Evolutionary conservation across 108 stramenopile species (phyloP), one percentile per base, ranked within the genome.

Genomic region (Bacterosira constricta): DNA sequence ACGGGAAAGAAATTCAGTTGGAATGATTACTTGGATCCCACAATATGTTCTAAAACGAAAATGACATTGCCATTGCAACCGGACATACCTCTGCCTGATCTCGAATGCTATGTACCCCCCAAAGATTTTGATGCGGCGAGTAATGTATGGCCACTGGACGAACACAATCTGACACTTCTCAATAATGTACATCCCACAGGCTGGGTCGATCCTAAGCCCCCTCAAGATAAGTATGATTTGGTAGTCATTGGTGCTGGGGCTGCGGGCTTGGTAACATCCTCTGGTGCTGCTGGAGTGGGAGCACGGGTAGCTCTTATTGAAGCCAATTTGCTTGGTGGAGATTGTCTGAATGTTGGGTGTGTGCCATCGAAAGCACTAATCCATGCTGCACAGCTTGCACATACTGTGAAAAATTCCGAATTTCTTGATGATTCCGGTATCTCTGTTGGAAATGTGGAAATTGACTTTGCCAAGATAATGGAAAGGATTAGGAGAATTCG

Each of bases 271-370:
- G 84, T 93, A 7, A 71, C 89, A 18, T 88, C 90, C 12, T 82
- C 87, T 21, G 85, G 89, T 27, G 83, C 85, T 6, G 90, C 88
- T 10, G 87, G 85, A 10, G 79, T 94, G 26, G 91, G 92, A 15
- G 89, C 83, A 58, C 80, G 79, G 29, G 87, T 87, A 13, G 92
- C 94, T 15, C 50, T 97, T 52, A 93, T 97, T 46, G 96, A 97
- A 81, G 87, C 72, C 50, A 77, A 91, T 66, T 56, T 90, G 45
- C 65, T 95, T 52, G 96, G 96, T 42, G 96, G 96, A 18, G 96
- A 97, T 75, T 89, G 89, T 65, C 75, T 94, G n/a, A 94, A 94
- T 73, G 84, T 90, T 34, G 96, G 96, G 27, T 97, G 96, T 77
- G 92, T 97, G n/a, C 95, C 95, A 25, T 83, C 82, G 35, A 95